Base-by-base conservation (phyloP, 768 basidiomycete species). In the Albatrellus ellisii region DNA sequence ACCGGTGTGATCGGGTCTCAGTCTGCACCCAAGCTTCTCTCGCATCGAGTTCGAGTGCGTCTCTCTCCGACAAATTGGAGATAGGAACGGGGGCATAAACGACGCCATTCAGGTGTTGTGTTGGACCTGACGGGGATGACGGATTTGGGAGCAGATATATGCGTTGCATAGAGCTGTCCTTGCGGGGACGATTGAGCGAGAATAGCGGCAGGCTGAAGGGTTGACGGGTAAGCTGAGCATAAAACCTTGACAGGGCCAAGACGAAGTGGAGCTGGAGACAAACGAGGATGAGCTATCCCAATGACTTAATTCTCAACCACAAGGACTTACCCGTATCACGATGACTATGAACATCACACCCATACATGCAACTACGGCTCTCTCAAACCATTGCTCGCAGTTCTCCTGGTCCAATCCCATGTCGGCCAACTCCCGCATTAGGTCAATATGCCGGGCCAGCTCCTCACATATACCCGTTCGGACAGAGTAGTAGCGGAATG, bases 351-450 rank as follows among this genome's bases (percentile, higher is more conserved):
- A 64, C 61, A 80, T 69, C 33, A 75, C 56, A 1, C 67, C 73
- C 36, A 84, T 62, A 26, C 73, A 65, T 0, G 64, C 76, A 45
- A 80, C 56, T 25, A 77, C 67, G 6, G 72, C 79, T 29, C 75
- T 68, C 55, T 79, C 81, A 36, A 85, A 68, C 79, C 79, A 84
- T 44, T 70, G 68, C 54, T 88, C 85, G 55, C 86, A 88, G 49
- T 85, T 84, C 59, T 87, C 84, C 32, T 82, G 59, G 51, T 70
- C 81, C 52, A 87, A 64, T 0, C 83, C 84, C 53, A 80, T 69
- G 54, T 82, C 79, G 38, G 71, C 66, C 60, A 84, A 59, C 49
- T 74, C 75, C 7, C 75, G 73, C 60, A 86, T 69, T 31, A 87
- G 62, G 54, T 86, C 83, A 14, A 83, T 78, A 42, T 85, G 79